Conservation (phyloP, 2,329 filamentous ascomycete species). For the Camptophora hylomeconis region DNA sequence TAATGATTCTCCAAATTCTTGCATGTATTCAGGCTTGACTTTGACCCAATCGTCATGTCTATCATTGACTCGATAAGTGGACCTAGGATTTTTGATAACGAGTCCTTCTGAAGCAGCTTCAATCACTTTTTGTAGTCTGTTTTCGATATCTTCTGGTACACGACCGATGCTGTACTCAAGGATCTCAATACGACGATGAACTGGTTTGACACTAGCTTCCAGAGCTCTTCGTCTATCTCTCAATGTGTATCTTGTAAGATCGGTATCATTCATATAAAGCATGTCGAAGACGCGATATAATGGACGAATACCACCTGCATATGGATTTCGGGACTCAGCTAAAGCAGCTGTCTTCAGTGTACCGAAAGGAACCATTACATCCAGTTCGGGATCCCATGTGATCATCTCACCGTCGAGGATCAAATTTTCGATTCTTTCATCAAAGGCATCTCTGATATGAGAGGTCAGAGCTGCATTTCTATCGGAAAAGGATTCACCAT, state of each 20-base stretch:
- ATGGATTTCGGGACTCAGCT: conserved; percentile 62
- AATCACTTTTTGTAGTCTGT: conserved; percentile 66
- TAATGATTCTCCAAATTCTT: conserved; percentile 82
- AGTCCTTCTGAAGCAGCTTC: conserved; percentile 80
- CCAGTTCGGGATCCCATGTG: conserved; percentile 79
- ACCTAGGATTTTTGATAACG: conserved; percentile 85
- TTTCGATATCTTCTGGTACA: conserved; percentile 61
- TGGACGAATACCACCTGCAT: conserved; percentile 53
- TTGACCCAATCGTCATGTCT: conserved; percentile 97
- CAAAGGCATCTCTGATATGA: conserved; percentile 66
- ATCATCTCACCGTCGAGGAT: conserved; percentile 98
- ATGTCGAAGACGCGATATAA: conserved; percentile 85
- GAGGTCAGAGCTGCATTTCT: conserved; percentile 65
- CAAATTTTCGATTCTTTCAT: conserved; percentile 63
- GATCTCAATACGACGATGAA: conserved; percentile 68
- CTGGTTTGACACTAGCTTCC: conserved; percentile 53
- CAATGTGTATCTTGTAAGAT: conserved; percentile 70
- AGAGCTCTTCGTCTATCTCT: conserved; percentile 68
- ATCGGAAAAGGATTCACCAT: conserved; percentile 65
- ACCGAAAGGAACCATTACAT: conserved; percentile 79
- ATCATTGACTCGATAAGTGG: conserved; percentile 73
- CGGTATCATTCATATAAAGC: conserved; percentile 68
- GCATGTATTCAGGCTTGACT: conserved; percentile 98
- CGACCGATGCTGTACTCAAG: conserved; percentile 58
- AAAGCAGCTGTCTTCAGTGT: conserved; percentile 85